Base-by-base conservation (phyloP, 768 basidiomycete species). In the Crepidotus variabilis region DNA sequence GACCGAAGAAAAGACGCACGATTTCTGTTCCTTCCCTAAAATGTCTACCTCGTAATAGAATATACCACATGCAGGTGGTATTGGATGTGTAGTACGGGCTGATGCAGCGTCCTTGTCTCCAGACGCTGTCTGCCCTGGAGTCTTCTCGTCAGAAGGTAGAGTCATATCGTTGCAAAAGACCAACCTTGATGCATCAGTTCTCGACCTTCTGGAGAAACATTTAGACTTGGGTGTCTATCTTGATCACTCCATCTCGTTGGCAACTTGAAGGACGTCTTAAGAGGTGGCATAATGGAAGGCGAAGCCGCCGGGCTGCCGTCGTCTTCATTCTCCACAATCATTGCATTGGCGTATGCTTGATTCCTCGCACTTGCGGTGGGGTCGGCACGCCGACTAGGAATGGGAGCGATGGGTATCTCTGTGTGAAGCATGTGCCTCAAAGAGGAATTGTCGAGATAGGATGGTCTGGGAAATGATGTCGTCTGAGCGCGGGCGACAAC, bases 41-140 rank as follows among this genome's bases (percentile, higher is more conserved):
- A 98, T 84, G 63, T 90, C 84, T 5, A 94, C 85, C 74, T 99
- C 96, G 67, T 88, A 99, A 70, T 98, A 99, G 67, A 92, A 96
- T 54, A 98, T 85, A 21, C 95, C 97, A 63, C 90, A 90, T 10
- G 88, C 86, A 0, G 87, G 78, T 1, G 95, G 95, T 49, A 96
- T 88, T 0, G 88, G 82, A 60, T 84, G 74, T 46, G 81, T 82
- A 0, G 95, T 86, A 51, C 93, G 82, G 3, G 90, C 89, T 43
- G 94, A 80, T 10, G 92, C 91, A 0, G 93, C 92, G 54, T 96
- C 94, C 57, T 84, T 84, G 55, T 94, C 92, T 11, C 83, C 84
- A 51, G 71, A 79, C 56, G 75, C 76, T 8, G 79, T 76, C 11
- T 78, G 71, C 54, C 86, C 84, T 63, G 43, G 22, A 28, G 43